Base-by-base conservation (phyloP, 441 rosid species). In the Populus hybrid region DNA sequence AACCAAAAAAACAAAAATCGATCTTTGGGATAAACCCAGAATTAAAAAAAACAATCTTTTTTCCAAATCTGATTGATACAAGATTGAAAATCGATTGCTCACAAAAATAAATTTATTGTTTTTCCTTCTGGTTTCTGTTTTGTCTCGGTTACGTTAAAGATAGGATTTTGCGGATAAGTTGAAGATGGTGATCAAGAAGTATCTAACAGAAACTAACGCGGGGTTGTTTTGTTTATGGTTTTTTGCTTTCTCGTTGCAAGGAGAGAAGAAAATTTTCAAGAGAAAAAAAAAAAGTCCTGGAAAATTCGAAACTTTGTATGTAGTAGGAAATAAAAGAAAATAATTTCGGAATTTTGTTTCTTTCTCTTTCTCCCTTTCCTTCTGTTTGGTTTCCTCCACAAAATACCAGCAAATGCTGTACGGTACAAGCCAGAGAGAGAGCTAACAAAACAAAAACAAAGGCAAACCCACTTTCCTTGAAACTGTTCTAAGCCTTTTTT, bases 351-450 rank as follows among this genome's bases (percentile, higher is more conserved):
- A n/a, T 35, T 46, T 35, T 28, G 16, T 6, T 18, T 59, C 18
- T 38, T 64, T 28, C 69, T 12, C 50, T 38, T 38, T 40, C 50
- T 40, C 50, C 12, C 46, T 40, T 40, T 40, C 50, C 14, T 21
- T 69, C 73, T 69, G 67, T 68, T 54, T 18, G 54, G 61, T 36
- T 61, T 35, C 28, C 23, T 69, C 21, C 28, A 57, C 50, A 70
- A 61, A 76, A 76, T 54, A 69, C 32, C 78, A 30, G 32, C 46
- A 46, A 67, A 46, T 50, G 67, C 78, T 32, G 35, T 28, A 26
- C 23, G 21, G 73, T 21, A 36, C 23, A 30, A 75, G 72, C 30
- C 72, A n/a, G 32, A 42, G 66, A 63, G 63, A 57, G 63, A 54
- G 61, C 57, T 46, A 1, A 14, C 57, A 46, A 6, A 2, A 74